phyloP scores from a whole-genome alignment of 163 green algal genomes.

The Chloroidium sp. region DNA sequence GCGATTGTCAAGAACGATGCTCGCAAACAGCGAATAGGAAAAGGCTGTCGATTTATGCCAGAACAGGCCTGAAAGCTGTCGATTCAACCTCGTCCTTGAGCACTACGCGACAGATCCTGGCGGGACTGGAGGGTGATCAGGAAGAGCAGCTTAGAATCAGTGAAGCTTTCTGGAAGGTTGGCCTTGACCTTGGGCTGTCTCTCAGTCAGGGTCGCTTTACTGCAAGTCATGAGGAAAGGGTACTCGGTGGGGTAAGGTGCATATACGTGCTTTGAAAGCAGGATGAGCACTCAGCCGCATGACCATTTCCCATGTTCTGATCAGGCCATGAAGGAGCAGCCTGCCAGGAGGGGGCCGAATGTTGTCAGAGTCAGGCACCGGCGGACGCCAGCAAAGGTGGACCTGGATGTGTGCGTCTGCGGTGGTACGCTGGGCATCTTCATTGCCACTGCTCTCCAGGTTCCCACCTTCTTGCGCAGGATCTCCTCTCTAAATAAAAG shows the following conservation, averaged over 20 bases:
- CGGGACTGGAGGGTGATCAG: not conserved
- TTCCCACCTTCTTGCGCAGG: not conserved
- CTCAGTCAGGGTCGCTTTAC: no score
- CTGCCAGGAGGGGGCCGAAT: not conserved
- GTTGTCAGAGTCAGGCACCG: constrained; percentile 25
- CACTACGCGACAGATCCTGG: not conserved
- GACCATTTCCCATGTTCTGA: not conserved
- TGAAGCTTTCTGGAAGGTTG: not conserved
- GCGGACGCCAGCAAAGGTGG: constrained; percentile 2
- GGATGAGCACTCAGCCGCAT: not conserved
- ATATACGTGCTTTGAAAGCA: no score
- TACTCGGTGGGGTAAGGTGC: no score
- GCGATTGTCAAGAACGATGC: no score
- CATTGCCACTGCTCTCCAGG: constrained; percentile 55
- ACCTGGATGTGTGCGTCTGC: constrained; percentile 78
- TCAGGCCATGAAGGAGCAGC: not conserved
- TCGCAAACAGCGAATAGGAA: no score
- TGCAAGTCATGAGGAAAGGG: no score
- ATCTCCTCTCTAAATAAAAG: no score
- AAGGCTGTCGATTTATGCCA: no score
- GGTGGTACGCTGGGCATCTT: constrained; percentile 89
- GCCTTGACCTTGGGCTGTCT: not conserved
- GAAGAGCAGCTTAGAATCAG: not conserved
- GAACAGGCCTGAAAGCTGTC: no score
- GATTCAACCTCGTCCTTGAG: no score